Conservation (phyloP, 441 rosid genomes). For the Populus hybrid region DNA sequence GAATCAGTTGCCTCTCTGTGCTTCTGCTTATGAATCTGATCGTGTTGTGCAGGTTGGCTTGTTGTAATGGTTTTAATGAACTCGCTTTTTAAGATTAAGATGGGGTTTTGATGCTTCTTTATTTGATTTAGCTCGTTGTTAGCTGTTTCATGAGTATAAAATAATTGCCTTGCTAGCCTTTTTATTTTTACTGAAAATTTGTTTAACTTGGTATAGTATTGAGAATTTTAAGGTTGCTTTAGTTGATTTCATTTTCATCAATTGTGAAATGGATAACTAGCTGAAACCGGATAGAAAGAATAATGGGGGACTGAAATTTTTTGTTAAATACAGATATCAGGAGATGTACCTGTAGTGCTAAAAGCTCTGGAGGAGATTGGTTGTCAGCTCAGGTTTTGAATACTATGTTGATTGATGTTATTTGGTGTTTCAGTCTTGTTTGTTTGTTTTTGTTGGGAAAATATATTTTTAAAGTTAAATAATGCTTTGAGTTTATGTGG, state of each 20-base stretch:
- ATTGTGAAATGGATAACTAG: not conserved
- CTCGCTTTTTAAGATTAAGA: not conserved
- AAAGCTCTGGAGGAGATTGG: slow-evolving; percentile 58
- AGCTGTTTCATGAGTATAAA: not conserved
- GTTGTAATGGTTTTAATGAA: not conserved
- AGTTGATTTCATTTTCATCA: not conserved
- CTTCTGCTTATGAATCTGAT: slow-evolving; percentile 71
- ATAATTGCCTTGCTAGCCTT: not conserved
- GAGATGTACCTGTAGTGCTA: slow-evolving; percentile 51
- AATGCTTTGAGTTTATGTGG: slow-evolving; percentile 9
- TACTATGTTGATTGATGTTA: not conserved
- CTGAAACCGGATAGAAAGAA: not conserved
- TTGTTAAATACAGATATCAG: slow-evolving; percentile 40
- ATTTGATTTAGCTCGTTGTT: not conserved
- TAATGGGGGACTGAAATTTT: not conserved
- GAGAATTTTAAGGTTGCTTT: not conserved
- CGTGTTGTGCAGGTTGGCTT: slow-evolving; percentile 53
- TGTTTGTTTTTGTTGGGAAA: not conserved
- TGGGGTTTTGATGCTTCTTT: not conserved
- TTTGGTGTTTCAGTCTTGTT: not conserved
- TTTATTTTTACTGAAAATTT: no score
- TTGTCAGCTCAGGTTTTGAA: slow-evolving; percentile 46
- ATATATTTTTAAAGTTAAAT: not conserved
- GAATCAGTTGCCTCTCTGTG: slow-evolving; percentile 62
- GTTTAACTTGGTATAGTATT: not conserved